Percentiles rank a stretch among this genome's conserved stretches.
Conservation (phyloP, 441 rosid genomes). For the Gossypium davidsonii region DNA sequence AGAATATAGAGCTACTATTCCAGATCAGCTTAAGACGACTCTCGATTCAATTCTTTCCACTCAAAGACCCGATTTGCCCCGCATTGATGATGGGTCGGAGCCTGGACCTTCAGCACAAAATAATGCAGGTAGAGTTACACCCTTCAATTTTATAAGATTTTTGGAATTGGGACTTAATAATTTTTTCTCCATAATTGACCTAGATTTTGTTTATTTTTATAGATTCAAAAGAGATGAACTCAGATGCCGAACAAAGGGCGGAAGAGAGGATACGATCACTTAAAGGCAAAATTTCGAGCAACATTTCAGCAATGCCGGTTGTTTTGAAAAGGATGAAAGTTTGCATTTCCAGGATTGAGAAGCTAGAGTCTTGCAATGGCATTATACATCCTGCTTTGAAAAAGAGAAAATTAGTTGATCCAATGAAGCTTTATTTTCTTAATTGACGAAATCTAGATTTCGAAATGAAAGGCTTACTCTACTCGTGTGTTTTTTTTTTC, state of each 20-base stretch:
- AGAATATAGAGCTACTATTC: slow-evolving; percentile 41
- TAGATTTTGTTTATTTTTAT: not conserved
- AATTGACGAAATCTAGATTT: not conserved
- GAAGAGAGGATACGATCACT: slow-evolving; percentile 31
- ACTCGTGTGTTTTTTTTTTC: not conserved
- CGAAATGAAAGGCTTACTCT: not conserved
- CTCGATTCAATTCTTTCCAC: slow-evolving; percentile 33
- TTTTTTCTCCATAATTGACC: slow-evolving; percentile 7
- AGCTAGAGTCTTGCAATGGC: slow-evolving; percentile 28
- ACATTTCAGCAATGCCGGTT: slow-evolving; percentile 33
- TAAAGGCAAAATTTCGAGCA: slow-evolving; percentile 34
- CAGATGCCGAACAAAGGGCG: slow-evolving; percentile 21
- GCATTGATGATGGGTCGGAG: slow-evolving; percentile 15
- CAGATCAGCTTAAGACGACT: slow-evolving; percentile 41
- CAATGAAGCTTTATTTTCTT: not conserved
- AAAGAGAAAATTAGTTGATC: slow-evolving; percentile 30
- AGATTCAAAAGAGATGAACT: slow-evolving; percentile 20
- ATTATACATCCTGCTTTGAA: slow-evolving; percentile 41
- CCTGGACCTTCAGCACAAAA: slow-evolving; percentile 26
- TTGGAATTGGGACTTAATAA: not conserved
- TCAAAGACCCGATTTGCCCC: slow-evolving; percentile 29
- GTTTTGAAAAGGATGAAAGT: slow-evolving; percentile 47
- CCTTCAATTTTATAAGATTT: not conserved
- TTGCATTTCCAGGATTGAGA: slow-evolving; percentile 40
- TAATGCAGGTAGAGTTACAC: slow-evolving; percentile 34